Conservation (phyloP, 352 stramenopile species). For the Phytophthora uliginosa region DNA sequence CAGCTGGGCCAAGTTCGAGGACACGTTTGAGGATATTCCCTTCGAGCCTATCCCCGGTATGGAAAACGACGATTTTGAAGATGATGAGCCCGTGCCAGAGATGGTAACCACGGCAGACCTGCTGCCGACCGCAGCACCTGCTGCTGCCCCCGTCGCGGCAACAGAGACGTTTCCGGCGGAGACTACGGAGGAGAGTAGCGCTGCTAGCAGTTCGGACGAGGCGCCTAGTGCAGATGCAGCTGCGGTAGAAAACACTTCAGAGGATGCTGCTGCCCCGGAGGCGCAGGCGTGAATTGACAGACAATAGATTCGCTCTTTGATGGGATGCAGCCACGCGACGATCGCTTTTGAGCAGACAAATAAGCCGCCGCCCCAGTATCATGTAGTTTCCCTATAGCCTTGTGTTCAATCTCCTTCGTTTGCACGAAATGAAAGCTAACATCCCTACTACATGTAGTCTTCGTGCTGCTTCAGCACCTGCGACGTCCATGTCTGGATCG, state of each 20-base stretch:
- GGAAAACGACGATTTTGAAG: slow-evolving; percentile 49
- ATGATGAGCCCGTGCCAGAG: slow-evolving; percentile 35
- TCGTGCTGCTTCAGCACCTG: slow-evolving; percentile 21
- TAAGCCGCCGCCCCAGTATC: slow-evolving; percentile 38
- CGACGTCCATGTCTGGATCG: slow-evolving; percentile 24
- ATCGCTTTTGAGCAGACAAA: slow-evolving; percentile 31
- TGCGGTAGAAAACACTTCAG: slow-evolving; percentile 41
- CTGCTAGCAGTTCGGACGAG: slow-evolving; percentile 36
- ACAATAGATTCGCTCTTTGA: slow-evolving; percentile 59
- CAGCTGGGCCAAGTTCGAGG: slow-evolving; percentile 80
- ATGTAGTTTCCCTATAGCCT: slow-evolving; percentile 43
- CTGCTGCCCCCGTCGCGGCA: slow-evolving; percentile 9
- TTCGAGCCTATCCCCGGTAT: slow-evolving; percentile 67
- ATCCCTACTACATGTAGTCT: no score
- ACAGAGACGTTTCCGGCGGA: slow-evolving; percentile 1
- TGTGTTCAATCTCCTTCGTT: slow-evolving; percentile 21
- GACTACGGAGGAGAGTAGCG: slow-evolving; percentile 28
- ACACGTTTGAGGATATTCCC: slow-evolving; percentile 64
- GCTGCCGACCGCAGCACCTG: slow-evolving; percentile 4
- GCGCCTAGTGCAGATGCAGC: slow-evolving; percentile 39
- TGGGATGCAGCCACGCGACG: slow-evolving; percentile 29
- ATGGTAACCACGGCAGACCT: slow-evolving; percentile 38
- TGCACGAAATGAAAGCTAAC: slow-evolving; percentile 1
- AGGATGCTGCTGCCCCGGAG: slow-evolving; percentile 38
- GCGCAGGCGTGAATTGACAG: slow-evolving; percentile 51